phyloP scores from a whole-genome alignment of 2,329 filamentous ascomycete species.

The Plenodomus lindquistii region DNA sequence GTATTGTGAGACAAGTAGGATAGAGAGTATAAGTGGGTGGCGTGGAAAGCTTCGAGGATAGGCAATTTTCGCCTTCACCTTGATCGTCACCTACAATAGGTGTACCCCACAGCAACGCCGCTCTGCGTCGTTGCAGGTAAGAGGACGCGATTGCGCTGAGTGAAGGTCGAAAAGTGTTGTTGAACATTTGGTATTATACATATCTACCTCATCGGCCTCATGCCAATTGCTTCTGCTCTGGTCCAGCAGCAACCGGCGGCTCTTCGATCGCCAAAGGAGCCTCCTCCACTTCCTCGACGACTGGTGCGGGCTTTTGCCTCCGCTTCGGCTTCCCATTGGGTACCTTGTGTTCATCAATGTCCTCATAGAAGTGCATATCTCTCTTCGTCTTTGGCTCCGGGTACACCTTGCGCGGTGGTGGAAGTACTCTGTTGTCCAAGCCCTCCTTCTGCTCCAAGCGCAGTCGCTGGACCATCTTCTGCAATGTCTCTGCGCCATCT shows the following conservation, averaged over 20 bases:
- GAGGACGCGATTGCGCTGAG: too few species aligned
- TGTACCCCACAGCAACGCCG: too few species aligned
- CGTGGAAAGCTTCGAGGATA: too few species aligned
- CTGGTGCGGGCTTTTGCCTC: not conserved
- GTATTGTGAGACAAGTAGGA: too few species aligned
- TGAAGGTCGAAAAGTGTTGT: not conserved
- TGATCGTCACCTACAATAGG: too few species aligned
- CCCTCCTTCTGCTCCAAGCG: constrained; percentile 26
- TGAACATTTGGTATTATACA: constrained; percentile 12
- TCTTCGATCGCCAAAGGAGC: constrained; percentile 1
- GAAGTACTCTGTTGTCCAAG: constrained; percentile 30
- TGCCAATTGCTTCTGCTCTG: not conserved
- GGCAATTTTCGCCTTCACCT: too few species aligned
- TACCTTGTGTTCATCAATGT: constrained; percentile 23
- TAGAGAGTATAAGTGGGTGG: too few species aligned
- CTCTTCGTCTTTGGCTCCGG: constrained; percentile 30
- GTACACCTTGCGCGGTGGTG: constrained; percentile 38
- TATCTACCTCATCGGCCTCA: constrained; percentile 2
- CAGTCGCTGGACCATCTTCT: constrained; percentile 58
- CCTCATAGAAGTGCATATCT: constrained; percentile 35
- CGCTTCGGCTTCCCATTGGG: constrained; percentile 24
- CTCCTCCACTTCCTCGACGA: not conserved
- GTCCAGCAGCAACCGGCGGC: not conserved
- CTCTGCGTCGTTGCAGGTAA: too few species aligned
- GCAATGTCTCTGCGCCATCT: constrained; percentile 68